Percentiles rank a stretch among this genome's conserved stretches.
phyloP scores from a whole-genome alignment of 768 basidiomycete species.

The Russula ochroleuca region DNA sequence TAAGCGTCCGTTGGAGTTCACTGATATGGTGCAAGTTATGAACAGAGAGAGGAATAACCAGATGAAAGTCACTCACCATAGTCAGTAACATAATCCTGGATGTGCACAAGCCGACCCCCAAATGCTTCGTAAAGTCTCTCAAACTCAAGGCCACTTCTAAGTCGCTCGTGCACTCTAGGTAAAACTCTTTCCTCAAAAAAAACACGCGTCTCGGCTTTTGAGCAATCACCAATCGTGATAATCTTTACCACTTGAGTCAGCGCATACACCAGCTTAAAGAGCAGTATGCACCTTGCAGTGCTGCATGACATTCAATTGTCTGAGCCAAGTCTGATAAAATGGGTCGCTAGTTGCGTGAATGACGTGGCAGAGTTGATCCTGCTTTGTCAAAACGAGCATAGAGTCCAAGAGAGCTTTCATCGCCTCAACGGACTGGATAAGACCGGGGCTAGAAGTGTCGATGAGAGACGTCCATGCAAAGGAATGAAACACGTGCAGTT shows the following conservation, averaged over 20 bases:
- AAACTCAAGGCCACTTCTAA: conserved; percentile 56
- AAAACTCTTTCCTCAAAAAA: conserved; percentile 64
- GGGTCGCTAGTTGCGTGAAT: conserved; percentile 81
- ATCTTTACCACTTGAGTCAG: conserved; percentile 42
- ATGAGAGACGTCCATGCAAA: not conserved
- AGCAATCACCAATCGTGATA: conserved; percentile 75
- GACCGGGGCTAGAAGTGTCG: conserved; percentile 47
- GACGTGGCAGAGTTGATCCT: conserved; percentile 79
- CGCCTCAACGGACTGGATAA: conserved; percentile 72
- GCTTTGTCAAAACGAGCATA: conserved; percentile 83
- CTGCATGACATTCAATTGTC: conserved; percentile 75
- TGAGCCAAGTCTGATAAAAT: conserved; percentile 80
- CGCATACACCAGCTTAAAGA: not conserved
- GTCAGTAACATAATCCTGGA: conserved; percentile 75
- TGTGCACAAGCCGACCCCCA: conserved; percentile 80
- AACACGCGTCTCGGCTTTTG: conserved; percentile 60
- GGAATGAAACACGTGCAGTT: conserved; percentile 47
- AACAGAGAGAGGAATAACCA: not conserved
- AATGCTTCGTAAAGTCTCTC: conserved; percentile 73
- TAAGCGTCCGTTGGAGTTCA: conserved; percentile 67
- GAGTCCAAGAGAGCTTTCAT: conserved; percentile 85
- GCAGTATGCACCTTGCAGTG: conserved; percentile 60
- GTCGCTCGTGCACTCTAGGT: conserved; percentile 62
- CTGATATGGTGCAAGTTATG: conserved; percentile 37
- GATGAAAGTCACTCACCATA: conserved; percentile 46